phyloP scores from a whole-genome alignment of 768 basidiomycete species.

The Calvatia gigantea region DNA sequence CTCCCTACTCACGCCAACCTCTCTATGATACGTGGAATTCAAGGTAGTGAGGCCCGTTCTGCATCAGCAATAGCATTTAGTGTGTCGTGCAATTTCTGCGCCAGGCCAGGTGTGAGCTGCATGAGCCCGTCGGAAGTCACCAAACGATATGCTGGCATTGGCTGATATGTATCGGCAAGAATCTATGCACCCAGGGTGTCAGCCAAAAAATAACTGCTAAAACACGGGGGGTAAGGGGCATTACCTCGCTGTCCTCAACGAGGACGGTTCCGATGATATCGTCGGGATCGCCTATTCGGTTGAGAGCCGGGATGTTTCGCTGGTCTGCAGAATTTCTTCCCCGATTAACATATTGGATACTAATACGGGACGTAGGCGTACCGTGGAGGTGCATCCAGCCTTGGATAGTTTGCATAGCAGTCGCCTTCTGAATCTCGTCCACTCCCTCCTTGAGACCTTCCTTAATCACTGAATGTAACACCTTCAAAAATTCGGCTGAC shows the following conservation, averaged over 20 bases:
- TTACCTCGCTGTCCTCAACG: constrained; percentile 65
- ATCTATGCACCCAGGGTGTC: constrained; percentile 40
- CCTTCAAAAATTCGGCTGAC: constrained; percentile 53
- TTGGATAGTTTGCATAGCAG: constrained; percentile 58
- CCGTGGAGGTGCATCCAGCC: constrained; percentile 91
- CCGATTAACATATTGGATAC: neutral
- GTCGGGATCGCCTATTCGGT: constrained; percentile 77
- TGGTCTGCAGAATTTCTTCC: constrained; percentile 45
- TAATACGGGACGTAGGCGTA: constrained; percentile 15
- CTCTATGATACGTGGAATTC: no score
- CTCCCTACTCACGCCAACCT: no score
- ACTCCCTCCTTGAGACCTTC: constrained; percentile 49
- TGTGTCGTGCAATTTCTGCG: constrained; percentile 19
- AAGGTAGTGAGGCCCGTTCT: neutral
- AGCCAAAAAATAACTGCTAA: neutral
- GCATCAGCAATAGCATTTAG: neutral
- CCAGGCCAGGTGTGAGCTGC: constrained; percentile 66
- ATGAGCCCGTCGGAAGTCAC: constrained; percentile 73
- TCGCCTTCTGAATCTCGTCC: constrained; percentile 65
- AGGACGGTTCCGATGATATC: constrained; percentile 79
- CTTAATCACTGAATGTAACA: constrained; percentile 61
- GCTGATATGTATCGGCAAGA: constrained; percentile 66
- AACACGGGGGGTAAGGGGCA: constrained; percentile 13
- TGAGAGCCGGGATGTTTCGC: constrained; percentile 71
- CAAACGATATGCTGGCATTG: constrained; percentile 81